phyloP scores from a whole-genome alignment of 306 rosid species.

The Vachellia collinsii region DNA sequence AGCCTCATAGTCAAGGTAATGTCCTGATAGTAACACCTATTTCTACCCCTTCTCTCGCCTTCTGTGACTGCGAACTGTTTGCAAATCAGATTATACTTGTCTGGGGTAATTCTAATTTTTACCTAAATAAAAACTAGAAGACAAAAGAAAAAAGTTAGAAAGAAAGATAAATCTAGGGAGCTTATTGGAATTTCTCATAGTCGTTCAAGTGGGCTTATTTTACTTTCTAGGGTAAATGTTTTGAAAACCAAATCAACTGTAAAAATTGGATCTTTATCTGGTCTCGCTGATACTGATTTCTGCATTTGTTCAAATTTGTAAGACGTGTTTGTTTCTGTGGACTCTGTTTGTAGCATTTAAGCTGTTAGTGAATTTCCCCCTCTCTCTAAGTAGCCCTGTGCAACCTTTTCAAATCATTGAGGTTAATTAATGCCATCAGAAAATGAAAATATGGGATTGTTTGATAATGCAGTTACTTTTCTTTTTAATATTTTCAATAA shows the following conservation, averaged over 20 bases:
- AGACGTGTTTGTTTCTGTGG: slow-evolving; percentile 27
- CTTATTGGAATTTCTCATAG: slow-evolving; percentile 8
- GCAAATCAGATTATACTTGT: background rate
- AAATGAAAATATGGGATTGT: background rate
- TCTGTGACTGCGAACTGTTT: slow-evolving; percentile 7
- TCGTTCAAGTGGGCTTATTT: slow-evolving; percentile 13
- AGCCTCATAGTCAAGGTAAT: slow-evolving; percentile 78
- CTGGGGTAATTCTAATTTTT: slow-evolving; percentile 7
- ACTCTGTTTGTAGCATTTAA: slow-evolving; percentile 8
- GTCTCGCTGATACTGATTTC: background rate
- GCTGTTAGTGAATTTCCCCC: background rate
- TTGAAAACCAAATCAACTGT: background rate
- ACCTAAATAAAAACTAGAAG: slow-evolving; percentile 1
- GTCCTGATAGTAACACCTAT: slow-evolving; percentile 22
- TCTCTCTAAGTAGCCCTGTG: background rate
- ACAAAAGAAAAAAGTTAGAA: background rate
- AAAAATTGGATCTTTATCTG: background rate
- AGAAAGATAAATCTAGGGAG: slow-evolving; percentile 5
- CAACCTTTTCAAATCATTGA: background rate
- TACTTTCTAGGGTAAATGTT: slow-evolving; percentile 18
- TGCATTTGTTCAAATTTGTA: background rate
- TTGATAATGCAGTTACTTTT: background rate
- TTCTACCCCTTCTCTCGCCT: slow-evolving; percentile 1
- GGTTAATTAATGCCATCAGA: background rate
- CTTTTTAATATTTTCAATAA: background rate